These are phyloP conservation scores for Lactarius tabidus DNA, from an alignment of 768 basidiomycete species.

Conservation along the genomic window DNA sequence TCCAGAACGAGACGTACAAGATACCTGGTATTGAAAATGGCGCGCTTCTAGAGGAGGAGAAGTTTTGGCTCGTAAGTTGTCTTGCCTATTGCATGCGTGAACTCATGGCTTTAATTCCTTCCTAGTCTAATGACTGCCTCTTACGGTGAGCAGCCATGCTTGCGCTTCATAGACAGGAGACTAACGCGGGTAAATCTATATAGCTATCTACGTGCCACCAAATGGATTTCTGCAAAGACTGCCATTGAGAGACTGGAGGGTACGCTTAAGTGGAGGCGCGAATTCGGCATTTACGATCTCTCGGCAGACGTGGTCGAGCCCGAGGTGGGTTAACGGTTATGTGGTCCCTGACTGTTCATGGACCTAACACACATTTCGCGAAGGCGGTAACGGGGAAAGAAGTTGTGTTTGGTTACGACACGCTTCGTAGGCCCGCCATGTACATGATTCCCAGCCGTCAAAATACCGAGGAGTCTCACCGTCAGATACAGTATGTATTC, in stretches of 20 bases:
- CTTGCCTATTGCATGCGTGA: background rate
- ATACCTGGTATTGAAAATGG: conserved; percentile 45
- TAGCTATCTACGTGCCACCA: conserved; percentile 74
- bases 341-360: conserved; percentile 18
- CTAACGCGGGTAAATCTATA: background rate
- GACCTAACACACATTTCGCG: conserved; percentile 1
- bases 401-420: conserved; percentile 73
- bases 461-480: conserved; percentile 65
- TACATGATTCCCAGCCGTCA: conserved; percentile 71
- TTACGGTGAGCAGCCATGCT: conserved; percentile 42
- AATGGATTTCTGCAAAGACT: conserved; percentile 55
- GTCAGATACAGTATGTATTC: conserved; percentile 69
- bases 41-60: conserved; percentile 58
- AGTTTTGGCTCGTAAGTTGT: conserved; percentile 66
- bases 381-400: conserved; percentile 81
- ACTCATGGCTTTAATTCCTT: background rate
- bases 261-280: conserved; percentile 76
- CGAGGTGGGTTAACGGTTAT: conserved; percentile 45
- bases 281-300: conserved; percentile 69
- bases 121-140: conserved; percentile 64
- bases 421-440: conserved; percentile 55
- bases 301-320: conserved; percentile 63
- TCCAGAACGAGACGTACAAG: conserved; percentile 47
- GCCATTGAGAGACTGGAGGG: conserved; percentile 64
- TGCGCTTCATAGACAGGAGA: background rate